Evolutionary conservation across 2,329 filamentous ascomycete species (phyloP).

Genomic region (Xylariaceae sp.): DNA sequence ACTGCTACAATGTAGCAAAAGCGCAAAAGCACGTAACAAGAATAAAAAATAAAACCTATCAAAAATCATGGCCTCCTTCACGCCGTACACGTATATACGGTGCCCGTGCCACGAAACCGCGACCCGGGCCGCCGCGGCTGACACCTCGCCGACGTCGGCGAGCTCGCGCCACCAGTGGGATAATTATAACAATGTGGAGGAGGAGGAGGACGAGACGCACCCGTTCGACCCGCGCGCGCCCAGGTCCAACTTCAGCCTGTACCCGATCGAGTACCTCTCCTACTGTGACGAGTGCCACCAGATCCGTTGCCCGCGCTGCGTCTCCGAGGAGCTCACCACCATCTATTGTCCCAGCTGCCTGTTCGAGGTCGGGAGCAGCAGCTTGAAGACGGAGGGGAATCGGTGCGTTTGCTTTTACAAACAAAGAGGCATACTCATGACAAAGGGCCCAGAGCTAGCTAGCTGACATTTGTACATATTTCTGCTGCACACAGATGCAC

Average conservation of each 20-base stretch:
- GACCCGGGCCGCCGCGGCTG: conserved; percentile 17
- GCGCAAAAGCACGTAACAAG: conserved; percentile 14
- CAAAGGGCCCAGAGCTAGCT: background rate
- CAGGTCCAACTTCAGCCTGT: conserved; percentile 85
- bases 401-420: conserved; percentile 50
- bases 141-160: conserved; percentile 7
- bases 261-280: conserved; percentile 85
- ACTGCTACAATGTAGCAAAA: conserved; percentile 22
- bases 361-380: conserved; percentile 92
- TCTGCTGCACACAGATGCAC: conserved; percentile 59
- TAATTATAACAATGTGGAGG: conserved; percentile 15
- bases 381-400: conserved; percentile 87
- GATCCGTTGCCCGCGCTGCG: conserved; percentile 88
- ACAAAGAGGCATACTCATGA: background rate
- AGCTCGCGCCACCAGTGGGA: conserved; percentile 26
- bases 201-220: conserved; percentile 47
- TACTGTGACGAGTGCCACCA: conserved; percentile 98
- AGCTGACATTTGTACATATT: no score
- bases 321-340: conserved; percentile 86
- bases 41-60: no score
- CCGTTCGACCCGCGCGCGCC: conserved; percentile 82
- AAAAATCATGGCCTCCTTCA: conserved; percentile 38
- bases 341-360: conserved; percentile 95
- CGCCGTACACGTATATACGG: conserved; percentile 61
- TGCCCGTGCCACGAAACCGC: conserved; percentile 48